Evolutionary conservation across 2,329 filamentous ascomycete genomes (phyloP).

Genomic region (Penicillium sp.): DNA sequence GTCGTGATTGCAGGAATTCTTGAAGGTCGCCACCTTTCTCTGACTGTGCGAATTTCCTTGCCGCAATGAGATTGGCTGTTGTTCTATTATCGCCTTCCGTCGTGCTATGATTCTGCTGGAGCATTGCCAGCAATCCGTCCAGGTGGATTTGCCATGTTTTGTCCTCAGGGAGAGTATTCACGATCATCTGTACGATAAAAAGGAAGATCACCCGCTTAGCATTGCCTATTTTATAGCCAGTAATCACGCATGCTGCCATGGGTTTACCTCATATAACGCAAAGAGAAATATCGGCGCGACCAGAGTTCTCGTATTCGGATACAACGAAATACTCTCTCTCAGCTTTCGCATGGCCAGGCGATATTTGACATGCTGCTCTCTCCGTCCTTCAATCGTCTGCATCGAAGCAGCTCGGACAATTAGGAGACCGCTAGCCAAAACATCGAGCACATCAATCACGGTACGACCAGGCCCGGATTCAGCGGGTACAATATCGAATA

Average conservation of each 20-base stretch:
- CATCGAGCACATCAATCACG: slow-evolving; percentile 1
- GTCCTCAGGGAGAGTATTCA: neutral
- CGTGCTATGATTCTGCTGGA: neutral
- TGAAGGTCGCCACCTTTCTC: neutral
- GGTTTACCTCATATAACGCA: slow-evolving; percentile 1
- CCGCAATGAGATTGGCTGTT: neutral
- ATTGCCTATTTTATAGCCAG: neutral
- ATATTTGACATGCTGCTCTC: neutral
- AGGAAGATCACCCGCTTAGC: neutral
- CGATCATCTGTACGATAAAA: neutral
- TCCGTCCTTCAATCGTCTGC: neutral
- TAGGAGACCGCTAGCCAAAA: neutral
- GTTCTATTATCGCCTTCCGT: neutral
- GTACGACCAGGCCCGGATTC: slow-evolving; percentile 1
- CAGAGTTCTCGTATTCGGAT: slow-evolving; percentile 1
- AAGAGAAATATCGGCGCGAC: slow-evolving; percentile 4
- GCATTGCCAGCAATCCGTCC: slow-evolving; percentile 4
- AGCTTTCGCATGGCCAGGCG: neutral
- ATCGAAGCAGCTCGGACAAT: neutral
- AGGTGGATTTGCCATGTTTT: slow-evolving; percentile 4
- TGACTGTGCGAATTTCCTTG: neutral
- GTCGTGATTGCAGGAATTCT: neutral
- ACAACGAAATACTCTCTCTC: neutral
- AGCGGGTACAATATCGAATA: neutral
- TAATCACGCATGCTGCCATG: neutral